Base-by-base conservation (phyloP, 352 stramenopile genomes). In the Pythium volutum region DNA sequence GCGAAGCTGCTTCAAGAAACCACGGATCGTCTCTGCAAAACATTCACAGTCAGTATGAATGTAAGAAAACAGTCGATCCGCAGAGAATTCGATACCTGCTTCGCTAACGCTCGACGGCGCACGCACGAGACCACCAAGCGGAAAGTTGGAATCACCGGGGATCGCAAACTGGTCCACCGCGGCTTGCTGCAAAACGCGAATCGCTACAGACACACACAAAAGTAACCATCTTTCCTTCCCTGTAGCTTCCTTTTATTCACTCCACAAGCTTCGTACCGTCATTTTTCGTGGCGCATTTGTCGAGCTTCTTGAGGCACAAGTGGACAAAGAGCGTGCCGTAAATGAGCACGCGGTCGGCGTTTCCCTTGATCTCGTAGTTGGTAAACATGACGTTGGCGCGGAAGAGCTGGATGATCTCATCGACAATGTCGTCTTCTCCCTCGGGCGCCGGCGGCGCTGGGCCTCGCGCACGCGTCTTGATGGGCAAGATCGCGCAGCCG, bases 271-370 rank as follows among this genome's bases (percentile, higher is more conserved):
- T 14, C 66, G 27, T 42, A 91, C 81, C 81, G 55, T 94, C 84
- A 12, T 73, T 53, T 66, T 96, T 96, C 58, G 71, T 87, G 14
- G 71, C 68, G 64, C 81, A 90, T 59, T 84, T 79, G 63, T 97
- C 91, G 23, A 96, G 69, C 66, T 96, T 94, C 78, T 96, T 96
- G 18, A 98, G 78, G 61, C 85, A 96, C 55, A 96, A 66, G 67
- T 96, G 84, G 31, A 95, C 88, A 69, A 94, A 97, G 23, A 98
- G 79, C 59, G 92, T 98, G 48, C 96, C 84, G 76, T 98, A 98
- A 66, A 98, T 93, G 51, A 98, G 78, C 65, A 96, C 91, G 52
- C 91, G 87, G 74, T 98, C 92, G 41, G 89, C 87, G 54, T 77
- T 79, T 42, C 90, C 90, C 58, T 97, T 91, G 66, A 98, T 89